Percentiles rank a stretch among this genome's conserved stretches.
phyloP scores from a whole-genome alignment of 202 grass and related monocot genomes.

The Hordeum pubiflorum region DNA sequence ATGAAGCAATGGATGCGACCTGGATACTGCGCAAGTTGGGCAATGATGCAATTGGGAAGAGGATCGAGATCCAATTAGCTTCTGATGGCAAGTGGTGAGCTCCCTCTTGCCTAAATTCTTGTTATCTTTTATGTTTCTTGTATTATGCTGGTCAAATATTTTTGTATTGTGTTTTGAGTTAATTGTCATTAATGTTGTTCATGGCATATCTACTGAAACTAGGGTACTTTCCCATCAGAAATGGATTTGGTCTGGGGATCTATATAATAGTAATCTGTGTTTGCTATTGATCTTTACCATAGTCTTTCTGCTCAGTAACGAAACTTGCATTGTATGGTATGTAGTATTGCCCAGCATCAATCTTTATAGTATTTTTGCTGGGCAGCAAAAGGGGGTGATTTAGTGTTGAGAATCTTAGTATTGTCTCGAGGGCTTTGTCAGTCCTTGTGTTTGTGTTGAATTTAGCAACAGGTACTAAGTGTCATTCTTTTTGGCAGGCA shows the following conservation, averaged over 20 bases:
- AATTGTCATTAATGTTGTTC: background rate
- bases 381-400: background rate
- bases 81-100: constrained; percentile 69
- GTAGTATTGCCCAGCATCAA: background rate
- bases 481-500: constrained; percentile 43
- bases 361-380: background rate
- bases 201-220: background rate
- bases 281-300: background rate
- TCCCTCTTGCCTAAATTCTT: background rate
- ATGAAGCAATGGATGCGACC: constrained; percentile 62
- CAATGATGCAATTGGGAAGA: constrained; percentile 85
- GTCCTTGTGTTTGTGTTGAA: background rate
- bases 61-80: constrained; percentile 63
- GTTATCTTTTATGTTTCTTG: constrained; percentile 7
- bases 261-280: background rate
- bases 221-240: background rate
- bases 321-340: background rate
- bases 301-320: background rate
- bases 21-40: constrained; percentile 94
- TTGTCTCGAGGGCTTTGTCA: background rate
- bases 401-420: background rate
- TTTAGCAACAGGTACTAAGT: background rate
- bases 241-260: background rate
- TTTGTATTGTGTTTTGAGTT: background rate
- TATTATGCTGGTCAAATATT: background rate